phyloP scores from a whole-genome alignment of 768 basidiomycete genomes.

The Boletus bicolor region DNA sequence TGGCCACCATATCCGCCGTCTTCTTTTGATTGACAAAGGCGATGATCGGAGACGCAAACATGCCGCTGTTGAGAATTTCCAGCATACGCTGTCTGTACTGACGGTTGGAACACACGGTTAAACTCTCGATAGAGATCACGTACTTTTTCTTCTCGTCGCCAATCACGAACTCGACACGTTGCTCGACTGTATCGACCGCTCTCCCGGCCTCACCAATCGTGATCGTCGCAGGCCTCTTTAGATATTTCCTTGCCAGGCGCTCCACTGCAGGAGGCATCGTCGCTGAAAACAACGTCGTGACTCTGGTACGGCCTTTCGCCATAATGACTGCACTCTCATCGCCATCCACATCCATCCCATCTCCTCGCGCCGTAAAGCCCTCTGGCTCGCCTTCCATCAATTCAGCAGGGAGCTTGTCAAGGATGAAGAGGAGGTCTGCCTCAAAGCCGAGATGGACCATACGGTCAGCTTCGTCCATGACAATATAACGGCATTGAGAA shows the following conservation, averaged over 20 bases:
- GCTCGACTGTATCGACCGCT: conserved; percentile 97
- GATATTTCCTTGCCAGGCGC: conserved; percentile 89
- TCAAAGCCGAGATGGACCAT: conserved; percentile 99
- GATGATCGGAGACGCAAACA: conserved; percentile 88
- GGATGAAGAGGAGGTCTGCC: conserved; percentile 87
- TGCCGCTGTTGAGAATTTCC: conserved; percentile 88
- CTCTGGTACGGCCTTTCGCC: conserved; percentile 71
- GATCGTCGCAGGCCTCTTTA: conserved; percentile 88
- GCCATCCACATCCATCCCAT: conserved; percentile 77
- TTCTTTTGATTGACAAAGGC: conserved; percentile 99
- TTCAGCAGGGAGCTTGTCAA: conserved; percentile 87
- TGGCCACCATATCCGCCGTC: conserved; percentile 96
- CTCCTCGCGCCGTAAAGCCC: conserved; percentile 25
- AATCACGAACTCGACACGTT: conserved; percentile 87
- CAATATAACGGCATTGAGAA: conserved; percentile 95
- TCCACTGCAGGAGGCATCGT: conserved; percentile 99
- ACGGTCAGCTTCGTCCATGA: conserved; percentile 99
- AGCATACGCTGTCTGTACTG: conserved; percentile 67
- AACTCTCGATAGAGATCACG: conserved; percentile 27
- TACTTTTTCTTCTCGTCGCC: conserved; percentile 98
- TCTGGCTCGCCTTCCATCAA: conserved; percentile 76
- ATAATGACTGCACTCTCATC: conserved; percentile 45
- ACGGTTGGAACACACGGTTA: conserved; percentile 5
- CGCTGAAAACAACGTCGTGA: conserved; percentile 96
- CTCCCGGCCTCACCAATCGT: conserved; percentile 98